These are phyloP conservation scores for Meyerozyma athensensis DNA, from an alignment of 1,139 yeast genomes.

Conservation along the genomic window DNA sequence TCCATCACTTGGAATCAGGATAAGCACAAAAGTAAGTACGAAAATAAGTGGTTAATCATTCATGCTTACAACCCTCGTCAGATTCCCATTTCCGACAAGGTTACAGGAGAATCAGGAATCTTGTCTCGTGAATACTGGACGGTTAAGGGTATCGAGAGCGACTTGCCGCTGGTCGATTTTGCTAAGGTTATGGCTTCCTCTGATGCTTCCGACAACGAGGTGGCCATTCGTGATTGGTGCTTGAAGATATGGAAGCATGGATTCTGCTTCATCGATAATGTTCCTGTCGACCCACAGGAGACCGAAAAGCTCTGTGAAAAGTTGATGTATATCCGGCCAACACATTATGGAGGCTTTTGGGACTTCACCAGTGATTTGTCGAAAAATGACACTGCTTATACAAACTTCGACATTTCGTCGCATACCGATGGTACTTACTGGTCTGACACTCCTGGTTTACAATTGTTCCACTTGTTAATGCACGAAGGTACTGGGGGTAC, in stretches of 20 bases:
- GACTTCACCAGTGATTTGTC: slow-evolving; percentile 71
- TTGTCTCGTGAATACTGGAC: slow-evolving; percentile 43
- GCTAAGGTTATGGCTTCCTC: slow-evolving; percentile 38
- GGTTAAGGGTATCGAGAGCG: slow-evolving; percentile 36
- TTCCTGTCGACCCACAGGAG: slow-evolving; percentile 58
- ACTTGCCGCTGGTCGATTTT: slow-evolving; percentile 52
- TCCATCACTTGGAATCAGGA: slow-evolving; percentile 44
- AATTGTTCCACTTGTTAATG: slow-evolving; percentile 61
- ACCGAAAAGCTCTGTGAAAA: slow-evolving; percentile 58
- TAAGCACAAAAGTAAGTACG: slow-evolving; percentile 46
- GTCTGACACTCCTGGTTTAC: slow-evolving; percentile 74
- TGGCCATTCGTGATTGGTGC: slow-evolving; percentile 56
- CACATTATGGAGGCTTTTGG: slow-evolving; percentile 83
- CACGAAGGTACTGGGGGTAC: slow-evolving; percentile 74
- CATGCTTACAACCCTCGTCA: slow-evolving; percentile 60
- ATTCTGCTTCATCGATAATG: slow-evolving; percentile 58
- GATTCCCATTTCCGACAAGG: slow-evolving; percentile 24
- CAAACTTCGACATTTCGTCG: slow-evolving; percentile 59
- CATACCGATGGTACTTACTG: slow-evolving; percentile 82
- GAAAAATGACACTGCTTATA: slow-evolving; percentile 72
- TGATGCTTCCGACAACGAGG: slow-evolving; percentile 29
- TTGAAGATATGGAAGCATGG: slow-evolving; percentile 57
- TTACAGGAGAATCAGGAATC: slow-evolving; percentile 24
- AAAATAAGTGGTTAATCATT: slow-evolving; percentile 46
- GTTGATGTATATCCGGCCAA: slow-evolving; percentile 61